Conservation (phyloP, 306 rosid species). For the Cicer cuneatum region DNA sequence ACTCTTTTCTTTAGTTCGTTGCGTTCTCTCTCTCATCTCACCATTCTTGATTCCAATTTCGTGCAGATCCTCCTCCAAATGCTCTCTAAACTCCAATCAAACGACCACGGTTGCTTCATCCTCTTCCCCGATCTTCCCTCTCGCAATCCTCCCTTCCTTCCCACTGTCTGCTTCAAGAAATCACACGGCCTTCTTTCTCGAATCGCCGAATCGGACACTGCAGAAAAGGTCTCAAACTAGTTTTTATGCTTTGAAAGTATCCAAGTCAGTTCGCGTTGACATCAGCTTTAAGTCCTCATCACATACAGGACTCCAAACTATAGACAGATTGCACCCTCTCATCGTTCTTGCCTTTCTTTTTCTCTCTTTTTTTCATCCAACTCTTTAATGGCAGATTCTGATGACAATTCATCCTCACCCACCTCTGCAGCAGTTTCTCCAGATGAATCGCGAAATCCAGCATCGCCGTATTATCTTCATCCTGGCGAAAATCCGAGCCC, state of each 20-base stretch:
- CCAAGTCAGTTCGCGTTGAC: slow-evolving; percentile 85
- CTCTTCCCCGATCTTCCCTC: slow-evolving; percentile 79
- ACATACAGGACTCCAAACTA: slow-evolving; percentile 94
- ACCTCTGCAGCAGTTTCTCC: no score
- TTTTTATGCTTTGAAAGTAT: slow-evolving; percentile 53
- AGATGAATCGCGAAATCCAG: no score
- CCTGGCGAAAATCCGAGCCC: no score
- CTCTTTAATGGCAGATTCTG: no score
- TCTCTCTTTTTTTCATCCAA: no score
- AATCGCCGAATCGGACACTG: slow-evolving; percentile 57
- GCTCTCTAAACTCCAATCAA: slow-evolving; percentile 57
- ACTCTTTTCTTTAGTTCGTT: no score
- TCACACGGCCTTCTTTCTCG: slow-evolving; percentile 73
- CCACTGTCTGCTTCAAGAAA: slow-evolving; percentile 70
- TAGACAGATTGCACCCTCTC: no score
- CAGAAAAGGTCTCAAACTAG: slow-evolving; percentile 60
- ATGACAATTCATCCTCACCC: no score
- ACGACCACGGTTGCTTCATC: slow-evolving; percentile 75
- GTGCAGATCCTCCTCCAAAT: slow-evolving; percentile 66
- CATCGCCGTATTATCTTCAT: no score
- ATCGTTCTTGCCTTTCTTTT: no score
- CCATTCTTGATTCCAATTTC: slow-evolving; percentile 65
- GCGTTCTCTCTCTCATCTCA: slow-evolving; percentile 73
- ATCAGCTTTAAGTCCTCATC: slow-evolving; percentile 92
- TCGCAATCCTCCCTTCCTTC: slow-evolving; percentile 56